Evolutionary conservation across 2,329 filamentous ascomycete genomes (phyloP), one percentile per base, ranked within the genome.

Genomic region (Aspergillus terreus): DNA sequence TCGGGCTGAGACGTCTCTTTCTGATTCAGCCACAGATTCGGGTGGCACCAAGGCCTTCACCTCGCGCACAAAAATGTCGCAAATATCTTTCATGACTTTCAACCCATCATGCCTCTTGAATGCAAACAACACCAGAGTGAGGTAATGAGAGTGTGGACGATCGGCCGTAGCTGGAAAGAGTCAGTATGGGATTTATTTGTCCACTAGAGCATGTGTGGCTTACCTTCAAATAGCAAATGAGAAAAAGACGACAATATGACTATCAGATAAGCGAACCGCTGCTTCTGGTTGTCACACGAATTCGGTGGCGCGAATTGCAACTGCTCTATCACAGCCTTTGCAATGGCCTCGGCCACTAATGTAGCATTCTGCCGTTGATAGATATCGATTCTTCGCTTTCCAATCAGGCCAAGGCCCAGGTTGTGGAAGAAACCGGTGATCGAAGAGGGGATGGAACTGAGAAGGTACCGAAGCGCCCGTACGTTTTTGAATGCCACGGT

Each of bases 401-500:
- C 83, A 4, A 95, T 78, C 19, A 97, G 76, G 14, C 87, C 83
- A 68, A 90, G 94, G 11, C 92, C 92, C 41, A 97, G 76, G 1
- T 85, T 86, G 63, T 95, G 90, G 65, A 96, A 87, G 60, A 97
- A 88, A 0, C 88, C 86, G 15, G 90, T 87, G n/a, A 92, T 87
- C 3, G 86, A 86, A 7, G 85, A 84, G 19, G 92, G 85, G 60
- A 95, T 82, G 32, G 89, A 86, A 62, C 87, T 86, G 11, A 97
- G 78, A 10, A 97, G 76, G 58, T 85, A 86, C 35, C 87, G 82
- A 42, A 97, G 78, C 11, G 83, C 86, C 64, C 87, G 84, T 38
- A 87, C 90, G 68, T 97, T 99, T 66, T 87, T 83, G 67, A 86
- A 85, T 42, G 76, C 71, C 30, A 75, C 67, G 30, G 63, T 61